Evolutionary conservation across 2,329 filamentous ascomycete species (phyloP), one percentile per base, ranked within the genome.

Genomic region (Phaeosphaeria sp.): DNA sequence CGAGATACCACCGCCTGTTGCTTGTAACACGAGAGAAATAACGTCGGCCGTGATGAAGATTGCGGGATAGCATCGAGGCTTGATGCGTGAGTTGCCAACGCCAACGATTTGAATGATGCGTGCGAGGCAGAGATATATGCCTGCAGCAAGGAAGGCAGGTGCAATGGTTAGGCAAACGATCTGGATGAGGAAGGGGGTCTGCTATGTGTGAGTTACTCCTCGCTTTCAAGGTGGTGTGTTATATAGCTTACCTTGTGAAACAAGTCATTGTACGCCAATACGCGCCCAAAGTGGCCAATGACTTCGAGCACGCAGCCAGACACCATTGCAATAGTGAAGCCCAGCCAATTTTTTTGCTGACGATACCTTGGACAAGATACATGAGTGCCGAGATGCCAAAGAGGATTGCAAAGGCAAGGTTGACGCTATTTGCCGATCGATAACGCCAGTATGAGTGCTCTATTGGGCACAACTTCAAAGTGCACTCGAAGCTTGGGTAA

Each of bases 161-260:
- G 78, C 82, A 46, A 83, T 82, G 64, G 83, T 85, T 50, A 90
- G 79, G 73, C 85, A 88, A 59, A 85, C 83, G 62, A 89, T 89
- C 69, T 90, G 86, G n/a, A 89, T 82, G 71, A 90, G 82, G 70
- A 90, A 91, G 7, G 82, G 85, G 13, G 70, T 69, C 68, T 88
- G 27, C 1, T 17, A 13, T 6, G 20, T 41, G 52, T 66, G 20
- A 65, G 64, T 20, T 27, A 17, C 22, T 20, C n/a, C 3, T 3
- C 13, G 13, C 6, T 3, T 36, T 13, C 30, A 36, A 6, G 9
- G 6, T 36, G 30, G 3, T 36, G 11, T 15, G 20, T 15, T 18
- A 25, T n/a, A 27, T 15, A 20, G 41, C 25, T 20, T 64, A 75
- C 74, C 63, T 78, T 72, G 20, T 46, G 79, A 68, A 87, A 90